Conservation (phyloP, 768 basidiomycete genomes). For the Gelatoporia subvermispora region DNA sequence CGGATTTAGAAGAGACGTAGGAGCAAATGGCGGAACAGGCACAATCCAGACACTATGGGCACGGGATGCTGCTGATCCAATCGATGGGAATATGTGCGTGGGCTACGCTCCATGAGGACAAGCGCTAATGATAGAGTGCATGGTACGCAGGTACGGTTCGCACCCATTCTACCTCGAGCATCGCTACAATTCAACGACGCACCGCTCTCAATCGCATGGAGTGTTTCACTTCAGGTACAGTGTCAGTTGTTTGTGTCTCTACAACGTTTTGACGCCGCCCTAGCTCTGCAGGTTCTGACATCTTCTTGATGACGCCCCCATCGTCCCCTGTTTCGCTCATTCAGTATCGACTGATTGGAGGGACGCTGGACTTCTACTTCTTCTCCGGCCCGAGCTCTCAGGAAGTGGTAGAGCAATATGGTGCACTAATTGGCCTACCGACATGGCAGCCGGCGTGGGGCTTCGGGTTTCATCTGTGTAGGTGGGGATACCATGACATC, state of each 20-base stretch:
- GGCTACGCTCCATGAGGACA: background rate
- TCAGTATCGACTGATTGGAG: conserved; percentile 70
- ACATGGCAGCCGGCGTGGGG: conserved; percentile 71
- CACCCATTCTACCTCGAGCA: conserved; percentile 73
- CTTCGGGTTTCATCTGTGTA: conserved; percentile 74
- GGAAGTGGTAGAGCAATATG: conserved; percentile 64
- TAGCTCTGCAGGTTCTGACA: conserved; percentile 71
- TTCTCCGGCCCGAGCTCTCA: conserved; percentile 46
- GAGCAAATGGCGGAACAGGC: conserved; percentile 40
- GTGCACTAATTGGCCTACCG: conserved; percentile 57
- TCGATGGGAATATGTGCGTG: conserved; percentile 60
- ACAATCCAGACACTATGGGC: conserved; percentile 68
- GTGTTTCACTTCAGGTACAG: conserved; percentile 67
- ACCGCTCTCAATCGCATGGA: conserved; percentile 60
- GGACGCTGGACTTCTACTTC: conserved; percentile 75
- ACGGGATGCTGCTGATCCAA: conserved; percentile 54
- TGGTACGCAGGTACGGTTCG: conserved; percentile 49
- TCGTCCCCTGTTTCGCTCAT: conserved; percentile 51
- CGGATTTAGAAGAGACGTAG: conserved; percentile 61
- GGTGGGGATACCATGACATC: conserved; percentile 49
- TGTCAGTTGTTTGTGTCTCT: background rate
- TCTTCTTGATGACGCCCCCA: conserved; percentile 58
- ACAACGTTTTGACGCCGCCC: background rate
- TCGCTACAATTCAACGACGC: conserved; percentile 47
- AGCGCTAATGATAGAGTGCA: background rate